Evolutionary conservation across 306 rosid genomes (phyloP).

Genomic region (Delonix regia): DNA sequence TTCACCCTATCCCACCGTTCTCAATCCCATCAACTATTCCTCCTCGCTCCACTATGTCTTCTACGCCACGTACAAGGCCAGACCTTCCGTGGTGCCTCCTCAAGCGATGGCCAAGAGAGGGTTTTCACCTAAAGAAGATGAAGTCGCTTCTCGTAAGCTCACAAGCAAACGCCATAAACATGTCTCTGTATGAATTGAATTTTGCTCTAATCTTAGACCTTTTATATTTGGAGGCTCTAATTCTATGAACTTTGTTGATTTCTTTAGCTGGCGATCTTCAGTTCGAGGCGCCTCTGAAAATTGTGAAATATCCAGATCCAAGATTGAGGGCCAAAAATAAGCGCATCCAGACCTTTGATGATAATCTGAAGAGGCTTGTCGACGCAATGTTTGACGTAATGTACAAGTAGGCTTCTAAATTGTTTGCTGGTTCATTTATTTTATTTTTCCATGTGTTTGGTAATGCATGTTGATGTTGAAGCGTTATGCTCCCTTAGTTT

Average conservation of each 20-base stretch:
- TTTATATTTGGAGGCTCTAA: background rate
- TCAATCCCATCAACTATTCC: conserved; percentile 28
- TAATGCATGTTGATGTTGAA: background rate
- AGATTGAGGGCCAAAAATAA: conserved; percentile 74
- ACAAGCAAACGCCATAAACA: background rate
- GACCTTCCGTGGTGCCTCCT: conserved; percentile 28
- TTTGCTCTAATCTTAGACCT: background rate
- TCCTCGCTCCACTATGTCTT: conserved; percentile 35
- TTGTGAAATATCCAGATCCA: conserved; percentile 83
- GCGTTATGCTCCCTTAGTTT: conserved; percentile 1
- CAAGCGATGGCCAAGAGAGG: conserved; percentile 59
- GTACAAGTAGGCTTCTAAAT: conserved; percentile 70
- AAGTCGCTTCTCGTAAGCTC: conserved; percentile 69
- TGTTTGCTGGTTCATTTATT: background rate
- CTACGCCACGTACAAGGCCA: conserved; percentile 22
- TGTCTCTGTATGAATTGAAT: background rate
- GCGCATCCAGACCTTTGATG: conserved; percentile 69
- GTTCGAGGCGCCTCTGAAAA: conserved; percentile 68
- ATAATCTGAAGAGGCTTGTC: conserved; percentile 71
- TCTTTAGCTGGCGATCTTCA: conserved; percentile 66
- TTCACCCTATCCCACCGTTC: conserved; percentile 42
- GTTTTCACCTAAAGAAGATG: conserved; percentile 52
- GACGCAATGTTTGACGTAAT: conserved; percentile 87
- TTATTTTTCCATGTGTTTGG: background rate
- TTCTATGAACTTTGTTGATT: background rate